Evolutionary conservation across 495 filamentous ascomycete species (phyloP), one percentile per base, ranked within the genome.

Genomic region (Lasiosphaeria miniovina): DNA sequence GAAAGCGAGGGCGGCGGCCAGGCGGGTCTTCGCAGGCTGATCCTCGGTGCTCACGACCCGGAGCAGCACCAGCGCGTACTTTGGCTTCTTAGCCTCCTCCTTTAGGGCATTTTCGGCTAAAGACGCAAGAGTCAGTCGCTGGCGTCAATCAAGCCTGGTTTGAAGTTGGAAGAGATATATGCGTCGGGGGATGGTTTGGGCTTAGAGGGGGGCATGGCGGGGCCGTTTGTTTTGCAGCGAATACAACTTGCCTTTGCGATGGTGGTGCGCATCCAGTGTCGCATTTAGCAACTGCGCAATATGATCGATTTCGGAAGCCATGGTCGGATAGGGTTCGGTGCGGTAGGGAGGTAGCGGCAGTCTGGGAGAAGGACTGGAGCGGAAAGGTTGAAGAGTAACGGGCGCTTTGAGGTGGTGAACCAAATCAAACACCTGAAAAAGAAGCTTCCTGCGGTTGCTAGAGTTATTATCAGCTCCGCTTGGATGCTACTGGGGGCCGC

Each of bases 1-100:
- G 82, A 99, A 98, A 77, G 86, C 95, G 50, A 99, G 80, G 34
- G 94, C 91, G 66, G 89, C 89, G n/a, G 94, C 84, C 49, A 98
- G 88, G 33, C 95, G 86, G 62, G 86, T 91, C 65, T 90, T 91
- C 52, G 77, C 72, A 8, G 88, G 85, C 60, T 84, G 84, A 33
- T 77, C 71, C 24, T 85, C 85, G 61, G 86, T 82, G 24, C 90
- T 90, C 54, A 95, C 91, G 68, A 98, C 91, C 57, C 89, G 89
- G 33, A 99, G 86, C 40, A 99, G 84, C 54, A 84, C 80, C 55
- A 96, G 76, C n/a, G 94, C 90, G 75, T 94, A 99, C 59, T 86
- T 86, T 6, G 90, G 87, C 72, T 90, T 89, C 63, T 78, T 81
- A 75, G 96, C 85, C 71, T 90, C 86, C 61, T 83, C 75, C 67